Base-by-base conservation (phyloP, 2,329 filamentous ascomycete genomes). In the Penicillium sp. region DNA sequence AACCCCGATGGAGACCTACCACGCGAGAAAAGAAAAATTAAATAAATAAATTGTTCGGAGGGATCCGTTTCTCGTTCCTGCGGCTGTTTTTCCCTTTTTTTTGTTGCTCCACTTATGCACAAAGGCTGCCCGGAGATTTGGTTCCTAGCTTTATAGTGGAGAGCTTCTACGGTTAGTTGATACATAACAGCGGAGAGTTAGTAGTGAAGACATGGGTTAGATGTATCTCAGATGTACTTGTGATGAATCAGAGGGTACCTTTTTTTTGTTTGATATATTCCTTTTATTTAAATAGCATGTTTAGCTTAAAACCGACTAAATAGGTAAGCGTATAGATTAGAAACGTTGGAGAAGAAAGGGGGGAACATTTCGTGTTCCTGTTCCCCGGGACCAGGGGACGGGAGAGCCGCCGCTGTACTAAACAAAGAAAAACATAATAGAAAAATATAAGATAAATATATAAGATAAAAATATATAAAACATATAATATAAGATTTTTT, bases 351-450 rank as follows among this genome's bases (percentile, higher is more conserved):
- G 29, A 25, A 65, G 62, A 66, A 71, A 70, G 64, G 68, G 68
- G 67, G 66, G 59, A 58, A 61, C 64, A 68, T 68, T 41, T 39
- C 13, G n/a, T 15, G 45, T 44, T 67, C 70, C 70, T 72, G 62
- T 66, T 68, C 66, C 61, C 66, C 67, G 69, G 70, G 69, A 70
- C 68, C 54, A 66, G 57, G 56, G 60, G 55, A 62, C 62, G 71
- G 71, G 70, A 70, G 65, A 72, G 68, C 68, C 69, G 68, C 68
- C 69, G 70, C 69, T 66, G 61, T 66, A 53, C 67, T 68, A 66
- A 67, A 66, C 62, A 65, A 68, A 62, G 61, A 62, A 61, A 60
- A 56, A 33, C 5, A 3, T 1, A 6, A 33, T 33, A 12, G 29
- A 53, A 49, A 53, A 61, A 44, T 35, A 47, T 21, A 68, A 68